phyloP scores from a whole-genome alignment of 805 yeast species.

The Wickerhamiella australiensis region DNA sequence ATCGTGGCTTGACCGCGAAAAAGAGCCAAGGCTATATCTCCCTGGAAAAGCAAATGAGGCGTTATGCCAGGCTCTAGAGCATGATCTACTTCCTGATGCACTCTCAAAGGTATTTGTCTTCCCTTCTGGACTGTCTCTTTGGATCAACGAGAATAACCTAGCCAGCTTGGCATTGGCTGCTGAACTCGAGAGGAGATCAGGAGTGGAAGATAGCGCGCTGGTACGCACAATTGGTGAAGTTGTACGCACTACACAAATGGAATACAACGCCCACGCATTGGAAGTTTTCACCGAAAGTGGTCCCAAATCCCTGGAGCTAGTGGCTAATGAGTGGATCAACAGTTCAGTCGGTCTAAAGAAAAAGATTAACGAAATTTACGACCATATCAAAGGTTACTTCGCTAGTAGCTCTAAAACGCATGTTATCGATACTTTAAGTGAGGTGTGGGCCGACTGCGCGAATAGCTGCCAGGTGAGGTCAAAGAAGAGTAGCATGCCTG shows the following conservation, averaged over 20 bases:
- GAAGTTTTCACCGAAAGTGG: not conserved
- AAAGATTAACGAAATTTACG: constrained; percentile 11
- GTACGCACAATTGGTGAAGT: constrained; percentile 8
- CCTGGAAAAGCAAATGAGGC: constrained; percentile 15
- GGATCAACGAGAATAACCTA: constrained; percentile 14
- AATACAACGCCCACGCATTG: not conserved
- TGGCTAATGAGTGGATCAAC: constrained; percentile 16
- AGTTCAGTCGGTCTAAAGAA: constrained; percentile 5
- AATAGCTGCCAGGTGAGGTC: constrained; percentile 5
- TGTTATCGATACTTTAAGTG: not conserved
- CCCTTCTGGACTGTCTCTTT: constrained; percentile 16
- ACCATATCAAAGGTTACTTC: not conserved
- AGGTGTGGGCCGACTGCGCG: constrained; percentile 1
- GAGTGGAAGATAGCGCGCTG: constrained; percentile 11
- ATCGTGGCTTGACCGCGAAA: constrained; percentile 16
- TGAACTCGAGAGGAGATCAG: constrained; percentile 13
- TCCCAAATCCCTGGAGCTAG: not conserved
- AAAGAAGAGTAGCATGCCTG: constrained; percentile 4
- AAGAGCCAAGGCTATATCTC: constrained; percentile 12
- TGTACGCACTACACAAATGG: constrained; percentile 6
- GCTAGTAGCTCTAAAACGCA: not conserved
- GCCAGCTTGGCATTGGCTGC: constrained; percentile 16
- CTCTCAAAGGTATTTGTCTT: constrained; percentile 12
- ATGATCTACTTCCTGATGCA: constrained; percentile 10
- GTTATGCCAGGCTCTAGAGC: constrained; percentile 10